phyloP scores from a whole-genome alignment of 768 basidiomycete genomes.

The Mycena galericulata region DNA sequence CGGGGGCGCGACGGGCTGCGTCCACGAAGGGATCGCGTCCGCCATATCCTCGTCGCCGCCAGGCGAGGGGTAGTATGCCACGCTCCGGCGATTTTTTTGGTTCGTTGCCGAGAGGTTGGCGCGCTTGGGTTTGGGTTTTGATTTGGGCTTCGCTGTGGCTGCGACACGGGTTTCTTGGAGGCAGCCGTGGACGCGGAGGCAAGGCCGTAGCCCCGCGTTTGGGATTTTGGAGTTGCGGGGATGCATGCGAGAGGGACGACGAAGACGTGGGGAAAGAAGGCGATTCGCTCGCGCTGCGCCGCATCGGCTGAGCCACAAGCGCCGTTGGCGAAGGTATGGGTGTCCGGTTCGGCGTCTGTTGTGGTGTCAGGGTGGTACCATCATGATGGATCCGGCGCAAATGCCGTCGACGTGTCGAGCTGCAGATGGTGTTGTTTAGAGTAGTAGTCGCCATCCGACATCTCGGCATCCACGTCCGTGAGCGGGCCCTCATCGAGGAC shows the following conservation, averaged over 20 bases:
- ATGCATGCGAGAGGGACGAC: constrained; percentile 43
- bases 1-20: constrained; percentile 69
- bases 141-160: constrained; percentile 46
- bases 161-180: constrained; percentile 56
- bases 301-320: constrained; percentile 38
- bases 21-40: constrained; percentile 87
- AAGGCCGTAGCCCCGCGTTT: constrained; percentile 41
- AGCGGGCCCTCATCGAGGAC: constrained; percentile 83
- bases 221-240: constrained; percentile 45
- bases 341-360: constrained; percentile 34
- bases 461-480: constrained; percentile 79
- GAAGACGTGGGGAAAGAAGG: constrained; percentile 49
- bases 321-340: constrained; percentile 39
- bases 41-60: constrained; percentile 65
- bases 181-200: constrained; percentile 44
- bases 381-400: constrained; percentile 28
- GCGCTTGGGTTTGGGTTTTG: constrained; percentile 56
- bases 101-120: constrained; percentile 51
- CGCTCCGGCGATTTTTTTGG: constrained; percentile 62
- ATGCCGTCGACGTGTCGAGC: constrained; percentile 17
- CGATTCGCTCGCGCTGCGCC: constrained; percentile 54
- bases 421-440: constrained; percentile 42
- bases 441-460: constrained; percentile 56
- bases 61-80: constrained; percentile 78
- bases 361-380: constrained; percentile 43